Percentiles rank a stretch among this genome's conserved stretches.
phyloP scores from a whole-genome alignment of 2,329 filamentous ascomycete species.

The Hysterium pulicare region DNA sequence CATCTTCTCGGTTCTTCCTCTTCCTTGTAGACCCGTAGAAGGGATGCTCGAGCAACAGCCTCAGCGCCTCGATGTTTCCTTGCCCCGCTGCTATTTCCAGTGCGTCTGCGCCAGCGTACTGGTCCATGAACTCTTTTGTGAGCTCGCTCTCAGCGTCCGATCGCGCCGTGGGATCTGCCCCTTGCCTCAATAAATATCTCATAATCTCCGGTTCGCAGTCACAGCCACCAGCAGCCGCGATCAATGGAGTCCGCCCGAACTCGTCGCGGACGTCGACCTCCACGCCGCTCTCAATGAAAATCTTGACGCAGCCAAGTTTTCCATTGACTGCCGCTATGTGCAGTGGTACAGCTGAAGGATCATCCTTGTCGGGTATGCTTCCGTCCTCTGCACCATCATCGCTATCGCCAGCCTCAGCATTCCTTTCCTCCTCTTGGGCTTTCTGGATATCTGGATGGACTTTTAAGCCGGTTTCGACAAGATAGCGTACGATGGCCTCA shows the following conservation, averaged over 20 bases:
- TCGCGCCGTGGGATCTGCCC: neutral
- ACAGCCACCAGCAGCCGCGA: neutral
- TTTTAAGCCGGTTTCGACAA: constrained; percentile 2
- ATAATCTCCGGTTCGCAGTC: neutral
- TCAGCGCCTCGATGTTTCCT: neutral
- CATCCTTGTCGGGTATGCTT: no score
- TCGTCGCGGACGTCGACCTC: neutral
- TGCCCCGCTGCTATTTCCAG: neutral
- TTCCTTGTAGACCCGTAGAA: no score
- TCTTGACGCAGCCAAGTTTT: neutral
- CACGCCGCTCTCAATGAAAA: neutral
- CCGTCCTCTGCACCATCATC: no score
- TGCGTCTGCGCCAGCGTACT: neutral
- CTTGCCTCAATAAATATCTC: neutral
- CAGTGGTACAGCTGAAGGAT: neutral
- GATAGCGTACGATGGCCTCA: constrained; percentile 2
- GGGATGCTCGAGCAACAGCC: neutral
- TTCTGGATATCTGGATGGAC: constrained; percentile 2
- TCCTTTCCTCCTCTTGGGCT: neutral
- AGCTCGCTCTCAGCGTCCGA: neutral
- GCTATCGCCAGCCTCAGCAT: no score
- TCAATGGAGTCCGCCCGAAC: neutral
- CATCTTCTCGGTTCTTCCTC: neutral
- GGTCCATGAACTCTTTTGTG: no score
- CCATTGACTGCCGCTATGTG: neutral